Evolutionary conservation across 1,284 basidiomycete genomes (phyloP).

Genomic region (Trichosporon ovoides): DNA sequence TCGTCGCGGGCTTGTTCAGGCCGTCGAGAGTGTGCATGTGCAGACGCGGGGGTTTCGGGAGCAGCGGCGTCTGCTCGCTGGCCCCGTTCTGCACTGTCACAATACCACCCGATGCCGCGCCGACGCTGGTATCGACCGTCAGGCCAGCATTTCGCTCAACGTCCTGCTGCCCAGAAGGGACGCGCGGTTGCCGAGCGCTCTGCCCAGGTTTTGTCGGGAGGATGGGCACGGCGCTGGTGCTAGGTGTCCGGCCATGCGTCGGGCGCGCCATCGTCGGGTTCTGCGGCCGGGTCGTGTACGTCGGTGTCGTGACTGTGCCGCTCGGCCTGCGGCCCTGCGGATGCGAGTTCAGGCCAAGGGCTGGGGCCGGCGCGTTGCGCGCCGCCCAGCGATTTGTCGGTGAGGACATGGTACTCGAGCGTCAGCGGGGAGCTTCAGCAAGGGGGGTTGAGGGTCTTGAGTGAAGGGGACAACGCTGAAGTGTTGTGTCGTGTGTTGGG

Average conservation of each 20-base stretch:
- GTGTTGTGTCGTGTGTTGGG: too few species aligned
- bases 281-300: background rate
- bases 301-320: background rate
- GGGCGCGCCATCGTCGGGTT: background rate
- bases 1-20: constrained; percentile 18
- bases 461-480: too few species aligned
- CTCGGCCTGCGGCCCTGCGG: background rate
- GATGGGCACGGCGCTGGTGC: background rate
- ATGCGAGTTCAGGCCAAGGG: background rate
- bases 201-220: background rate
- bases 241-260: background rate
- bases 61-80: background rate
- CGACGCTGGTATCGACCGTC: background rate
- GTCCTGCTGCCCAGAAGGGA: background rate
- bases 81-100: background rate
- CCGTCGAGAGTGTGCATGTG: constrained; percentile 17
- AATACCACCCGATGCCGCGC: background rate
- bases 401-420: background rate
- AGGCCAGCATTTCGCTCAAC: background rate
- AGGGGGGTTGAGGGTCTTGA: too few species aligned
- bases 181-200: too few species aligned
- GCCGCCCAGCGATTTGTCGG: constrained; percentile 2
- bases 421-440: too few species aligned
- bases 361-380: background rate
- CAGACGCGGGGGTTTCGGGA: background rate